Evolutionary conservation across 2,329 filamentous ascomycete species (phyloP).

Genomic region (Saccharata proteae): DNA sequence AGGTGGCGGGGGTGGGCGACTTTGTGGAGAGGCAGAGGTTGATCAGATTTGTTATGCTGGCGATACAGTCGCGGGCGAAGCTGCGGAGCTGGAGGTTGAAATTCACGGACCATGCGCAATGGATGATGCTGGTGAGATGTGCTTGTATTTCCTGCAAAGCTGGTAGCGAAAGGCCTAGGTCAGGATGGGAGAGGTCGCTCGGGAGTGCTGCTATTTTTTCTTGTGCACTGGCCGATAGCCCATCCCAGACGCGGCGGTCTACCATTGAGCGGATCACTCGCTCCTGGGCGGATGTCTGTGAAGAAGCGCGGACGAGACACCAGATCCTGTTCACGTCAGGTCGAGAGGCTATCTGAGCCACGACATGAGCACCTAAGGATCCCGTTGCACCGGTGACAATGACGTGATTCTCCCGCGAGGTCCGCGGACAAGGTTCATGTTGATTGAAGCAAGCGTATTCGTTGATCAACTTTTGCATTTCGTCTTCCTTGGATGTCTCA

Average conservation of each 20-base stretch:
- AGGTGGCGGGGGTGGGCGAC: constrained; percentile 22
- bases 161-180: constrained; percentile 27
- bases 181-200: constrained; percentile 25
- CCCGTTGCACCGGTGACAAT: constrained; percentile 55
- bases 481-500: constrained; percentile 24
- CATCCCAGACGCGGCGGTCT: constrained; percentile 21
- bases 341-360: constrained; percentile 24
- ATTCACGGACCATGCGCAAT: constrained; percentile 45
- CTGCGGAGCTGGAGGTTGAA: constrained; percentile 41
- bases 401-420: constrained; percentile 11
- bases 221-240: constrained; percentile 15
- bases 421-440: constrained; percentile 12
- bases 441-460: constrained; percentile 29
- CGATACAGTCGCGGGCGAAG: constrained; percentile 37
- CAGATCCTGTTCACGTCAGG: constrained; percentile 31
- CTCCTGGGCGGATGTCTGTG: constrained; percentile 19
- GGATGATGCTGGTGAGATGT: constrained; percentile 33
- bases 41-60: constrained; percentile 33
- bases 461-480: constrained; percentile 36
- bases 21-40: constrained; percentile 24
- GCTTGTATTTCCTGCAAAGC: constrained; percentile 12
- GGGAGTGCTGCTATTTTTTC: constrained; percentile 26
- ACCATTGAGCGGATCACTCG: constrained; percentile 24
- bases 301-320: constrained; percentile 39
- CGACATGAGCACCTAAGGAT: constrained; percentile 49